These are phyloP conservation scores for Lactarius deliciosus DNA, from an alignment of 768 basidiomycete genomes.

Conservation along the genomic window DNA sequence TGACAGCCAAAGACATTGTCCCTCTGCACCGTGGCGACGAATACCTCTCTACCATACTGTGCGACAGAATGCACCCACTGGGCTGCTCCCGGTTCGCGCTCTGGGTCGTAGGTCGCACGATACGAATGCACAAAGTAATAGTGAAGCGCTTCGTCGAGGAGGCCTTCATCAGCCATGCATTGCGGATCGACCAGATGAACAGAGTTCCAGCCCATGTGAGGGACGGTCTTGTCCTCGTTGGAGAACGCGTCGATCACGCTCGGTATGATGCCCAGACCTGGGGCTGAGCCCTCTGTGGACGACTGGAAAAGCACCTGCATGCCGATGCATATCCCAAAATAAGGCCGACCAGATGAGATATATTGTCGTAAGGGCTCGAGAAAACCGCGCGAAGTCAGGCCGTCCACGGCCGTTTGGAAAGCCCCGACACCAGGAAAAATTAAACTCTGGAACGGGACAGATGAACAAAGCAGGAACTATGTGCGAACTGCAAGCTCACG, in stretches of 20 bases:
- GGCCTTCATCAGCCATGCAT: constrained; percentile 44
- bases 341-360: constrained; percentile 84
- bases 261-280: constrained; percentile 87
- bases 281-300: constrained; percentile 66
- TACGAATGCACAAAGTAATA: constrained; percentile 99
- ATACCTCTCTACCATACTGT: constrained; percentile 92
- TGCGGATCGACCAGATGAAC: constrained; percentile 56
- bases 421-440: constrained; percentile 97
- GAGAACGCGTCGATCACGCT: constrained; percentile 73
- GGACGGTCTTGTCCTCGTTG: constrained; percentile 77
- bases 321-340: constrained; percentile 98
- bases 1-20: constrained; percentile 90
- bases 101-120: constrained; percentile 72
- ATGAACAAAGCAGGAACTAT: constrained; percentile 17
- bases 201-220: constrained; percentile 98
- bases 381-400: constrained; percentile 69
- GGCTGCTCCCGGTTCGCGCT: constrained; percentile 52
- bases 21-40: constrained; percentile 79
- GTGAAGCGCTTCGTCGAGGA: constrained; percentile 55
- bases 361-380: constrained; percentile 79
- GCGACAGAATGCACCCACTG: constrained; percentile 84
- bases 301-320: constrained; percentile 93
- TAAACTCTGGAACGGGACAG: constrained; percentile 60
- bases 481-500: constrained; percentile 53
- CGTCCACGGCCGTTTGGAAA: constrained; percentile 83